Evolutionary conservation across 2,329 filamentous ascomycete genomes (phyloP).

Genomic region (Fusarium pseudograminearum): DNA sequence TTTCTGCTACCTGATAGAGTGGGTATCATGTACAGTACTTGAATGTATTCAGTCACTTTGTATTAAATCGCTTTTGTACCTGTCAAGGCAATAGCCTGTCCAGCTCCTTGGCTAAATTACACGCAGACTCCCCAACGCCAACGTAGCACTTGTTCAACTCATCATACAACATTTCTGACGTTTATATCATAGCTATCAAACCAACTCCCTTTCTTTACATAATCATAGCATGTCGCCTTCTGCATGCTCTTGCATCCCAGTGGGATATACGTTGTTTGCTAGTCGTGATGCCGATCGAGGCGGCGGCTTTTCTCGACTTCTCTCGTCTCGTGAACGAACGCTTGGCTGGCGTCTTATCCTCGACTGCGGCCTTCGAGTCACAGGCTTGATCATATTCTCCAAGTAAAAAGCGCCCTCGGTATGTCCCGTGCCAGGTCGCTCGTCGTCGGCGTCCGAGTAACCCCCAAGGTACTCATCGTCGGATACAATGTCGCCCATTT

Average conservation of each 20-base stretch:
- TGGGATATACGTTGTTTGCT: conserved; percentile 50
- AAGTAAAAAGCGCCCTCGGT: conserved; percentile 65
- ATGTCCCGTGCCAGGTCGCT: conserved; percentile 58
- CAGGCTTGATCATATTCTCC: conserved; percentile 71
- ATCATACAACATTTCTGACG: conserved; percentile 30
- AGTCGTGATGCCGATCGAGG: conserved; percentile 59
- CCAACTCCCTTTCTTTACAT: conserved; percentile 2
- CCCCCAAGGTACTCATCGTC: conserved; percentile 82
- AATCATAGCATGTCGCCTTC: conserved; percentile 54
- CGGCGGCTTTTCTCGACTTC: conserved; percentile 51
- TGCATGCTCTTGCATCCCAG: conserved; percentile 51
- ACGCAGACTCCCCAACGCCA: conserved; percentile 21
- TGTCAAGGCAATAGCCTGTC: background rate
- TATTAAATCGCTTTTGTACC: conserved; percentile 12
- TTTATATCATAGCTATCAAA: conserved; percentile 4
- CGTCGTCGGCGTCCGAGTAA: conserved; percentile 82
- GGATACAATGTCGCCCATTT: conserved; percentile 72
- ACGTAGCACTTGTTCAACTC: conserved; percentile 19
- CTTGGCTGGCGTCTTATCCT: conserved; percentile 49
- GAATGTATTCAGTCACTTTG: conserved; percentile 4
- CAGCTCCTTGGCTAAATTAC: conserved; percentile 1
- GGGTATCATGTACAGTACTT: no score
- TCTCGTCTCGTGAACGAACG: conserved; percentile 53
- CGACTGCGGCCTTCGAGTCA: conserved; percentile 68
- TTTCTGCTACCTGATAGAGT: background rate